phyloP scores from a whole-genome alignment of 2,329 filamentous ascomycete species.

The Metarhizium guizhouense region DNA sequence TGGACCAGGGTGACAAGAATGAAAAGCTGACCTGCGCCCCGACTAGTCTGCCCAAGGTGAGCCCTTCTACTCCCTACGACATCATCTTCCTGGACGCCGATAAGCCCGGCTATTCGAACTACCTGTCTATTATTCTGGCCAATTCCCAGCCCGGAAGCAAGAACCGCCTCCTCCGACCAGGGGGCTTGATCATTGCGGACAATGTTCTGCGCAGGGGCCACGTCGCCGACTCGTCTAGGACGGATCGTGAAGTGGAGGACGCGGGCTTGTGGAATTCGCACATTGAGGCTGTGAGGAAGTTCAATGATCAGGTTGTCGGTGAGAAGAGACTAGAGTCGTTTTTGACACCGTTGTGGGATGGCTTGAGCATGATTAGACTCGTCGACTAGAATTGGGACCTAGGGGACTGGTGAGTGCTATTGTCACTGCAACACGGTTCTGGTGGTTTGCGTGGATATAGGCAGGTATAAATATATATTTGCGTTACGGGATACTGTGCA shows the following conservation, averaged over 20 bases:
- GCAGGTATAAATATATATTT: too few species aligned
- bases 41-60: slow-evolving; percentile 25
- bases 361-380: slow-evolving; percentile 29
- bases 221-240: slow-evolving; percentile 27
- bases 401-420: too few species aligned
- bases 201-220: slow-evolving; percentile 42
- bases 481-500: too few species aligned
- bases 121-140: slow-evolving; percentile 34
- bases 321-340: slow-evolving; percentile 26
- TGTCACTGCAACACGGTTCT: too few species aligned
- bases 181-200: slow-evolving; percentile 44
- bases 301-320: background rate
- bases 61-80: slow-evolving; percentile 33
- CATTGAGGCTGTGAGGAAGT: slow-evolving; percentile 22
- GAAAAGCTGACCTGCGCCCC: too few species aligned
- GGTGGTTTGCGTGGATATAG: too few species aligned
- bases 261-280: slow-evolving; percentile 10
- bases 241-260: background rate
- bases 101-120: slow-evolving; percentile 41
- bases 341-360: slow-evolving; percentile 34
- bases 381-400: slow-evolving; percentile 18
- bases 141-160: too few species aligned
- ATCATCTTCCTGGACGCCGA: slow-evolving; percentile 46
- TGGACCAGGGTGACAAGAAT: too few species aligned
- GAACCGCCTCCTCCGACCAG: slow-evolving; percentile 34